Base-by-base conservation (phyloP, 305 asterid species). In the Euphrasia arctica region DNA sequence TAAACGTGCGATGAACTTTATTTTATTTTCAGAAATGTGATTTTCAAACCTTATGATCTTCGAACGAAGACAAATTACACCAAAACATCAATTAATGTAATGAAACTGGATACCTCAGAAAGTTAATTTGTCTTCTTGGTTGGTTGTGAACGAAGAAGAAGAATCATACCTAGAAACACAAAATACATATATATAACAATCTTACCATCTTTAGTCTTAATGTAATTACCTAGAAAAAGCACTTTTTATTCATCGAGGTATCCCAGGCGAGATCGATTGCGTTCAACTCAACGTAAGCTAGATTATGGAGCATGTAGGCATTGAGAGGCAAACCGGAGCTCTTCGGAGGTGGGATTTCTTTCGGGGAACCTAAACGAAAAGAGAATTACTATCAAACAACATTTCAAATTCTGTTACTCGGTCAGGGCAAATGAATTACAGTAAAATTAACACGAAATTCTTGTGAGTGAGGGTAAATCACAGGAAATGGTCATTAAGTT, bases 211-310 rank as follows among this genome's bases (percentile, higher is more conserved):
- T 50, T 41, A 7, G 13, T n/a, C 52, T 13, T 1, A 47, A 4
- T 13, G 52, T 3, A 11, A 0, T 25, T 11, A 47, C 52, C 52
- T 4, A 47, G 8, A 47, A 47, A 47, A 47, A 2, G 7, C 6
- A 47, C 15, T 12, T n/a, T 12, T 6, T 58, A 8, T 45, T 58
- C 48, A 13, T 58, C 65, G 52, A 54, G 55, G 99, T 88, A 65
- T 93, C 99, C 99, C 99, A 93, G 1, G 99, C 96, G 71, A 93
- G 85, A 87, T 93, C 97, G 69, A 93, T 83, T n/a, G 99, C 99
- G 69, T 93, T 93, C 55, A 93, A 85, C 83, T 90, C 97, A 59
- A 93, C 97, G 45, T 93, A 97, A 56, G 96, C 97, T 66, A 93
- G 99, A 82, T 85, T 90, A 61, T 93, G 99, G 41, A 93, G 96